Conservation (phyloP, 129 eudicot species). For the Ambrosia artemisiifolia region DNA sequence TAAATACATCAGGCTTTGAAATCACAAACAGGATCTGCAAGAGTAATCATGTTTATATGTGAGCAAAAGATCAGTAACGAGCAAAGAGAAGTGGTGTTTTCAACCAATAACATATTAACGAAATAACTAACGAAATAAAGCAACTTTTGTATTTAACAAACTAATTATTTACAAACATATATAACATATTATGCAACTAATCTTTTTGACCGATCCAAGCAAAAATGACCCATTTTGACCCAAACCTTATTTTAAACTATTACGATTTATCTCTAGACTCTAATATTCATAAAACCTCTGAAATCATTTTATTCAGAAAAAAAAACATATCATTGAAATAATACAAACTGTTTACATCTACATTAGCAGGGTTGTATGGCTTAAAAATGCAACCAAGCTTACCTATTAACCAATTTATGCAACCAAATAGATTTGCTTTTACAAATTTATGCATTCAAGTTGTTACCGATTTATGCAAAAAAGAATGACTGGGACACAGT, state of each 20-base stretch:
- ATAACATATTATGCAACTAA: background rate
- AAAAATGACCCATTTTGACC: background rate
- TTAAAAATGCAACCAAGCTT: background rate
- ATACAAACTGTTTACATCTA: background rate
- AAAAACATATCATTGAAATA: background rate
- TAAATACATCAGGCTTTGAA: constrained; percentile 28
- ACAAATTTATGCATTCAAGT: background rate
- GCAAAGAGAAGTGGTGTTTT: too few relatives aligned
- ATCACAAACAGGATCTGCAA: constrained; percentile 27
- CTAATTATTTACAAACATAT: background rate
- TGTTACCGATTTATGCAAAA: too few relatives aligned
- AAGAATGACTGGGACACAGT: background rate
- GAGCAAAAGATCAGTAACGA: background rate
- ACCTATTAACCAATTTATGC: background rate
- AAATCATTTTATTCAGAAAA: background rate
- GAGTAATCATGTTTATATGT: background rate
- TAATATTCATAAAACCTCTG: background rate
- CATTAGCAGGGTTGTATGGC: background rate
- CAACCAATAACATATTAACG: background rate
- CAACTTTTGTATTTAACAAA: background rate
- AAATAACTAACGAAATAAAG: background rate
- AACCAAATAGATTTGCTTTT: background rate
- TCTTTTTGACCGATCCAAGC: background rate
- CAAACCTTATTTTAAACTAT: background rate
- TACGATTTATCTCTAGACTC: background rate